phyloP scores from a whole-genome alignment of 805 yeast species.

The Myxozyma mucilagina region DNA sequence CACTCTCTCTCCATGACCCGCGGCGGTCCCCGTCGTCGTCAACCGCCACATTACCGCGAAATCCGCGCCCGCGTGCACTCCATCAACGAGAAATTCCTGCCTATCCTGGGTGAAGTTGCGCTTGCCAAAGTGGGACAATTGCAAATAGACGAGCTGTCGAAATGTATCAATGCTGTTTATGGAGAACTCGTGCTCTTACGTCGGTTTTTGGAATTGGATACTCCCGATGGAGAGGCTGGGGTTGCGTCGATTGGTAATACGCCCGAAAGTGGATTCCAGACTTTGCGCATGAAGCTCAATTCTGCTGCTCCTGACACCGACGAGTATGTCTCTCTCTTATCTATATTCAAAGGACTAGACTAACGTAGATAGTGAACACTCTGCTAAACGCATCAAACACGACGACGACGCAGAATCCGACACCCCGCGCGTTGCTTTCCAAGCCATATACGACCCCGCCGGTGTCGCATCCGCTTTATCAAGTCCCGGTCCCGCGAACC shows the following conservation, averaged over 20 bases:
- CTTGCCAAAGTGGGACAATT: conserved; percentile 30
- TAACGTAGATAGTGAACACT: neutral
- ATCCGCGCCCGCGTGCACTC: conserved; percentile 20
- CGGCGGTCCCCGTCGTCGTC: conserved; percentile 23
- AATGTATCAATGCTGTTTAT: conserved; percentile 15
- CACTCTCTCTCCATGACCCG: conserved; percentile 1
- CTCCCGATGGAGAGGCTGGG: conserved; percentile 11
- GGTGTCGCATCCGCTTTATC: neutral
- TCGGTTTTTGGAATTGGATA: conserved; percentile 21
- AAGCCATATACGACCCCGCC: neutral
- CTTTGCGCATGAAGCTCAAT: neutral
- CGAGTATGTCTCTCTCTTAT: neutral
- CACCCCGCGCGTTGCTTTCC: neutral
- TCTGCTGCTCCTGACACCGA: neutral
- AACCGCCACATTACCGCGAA: conserved; percentile 27
- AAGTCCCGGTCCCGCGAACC: conserved; percentile 1
- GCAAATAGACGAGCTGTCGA: conserved; percentile 13
- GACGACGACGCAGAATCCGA: conserved; percentile 5
- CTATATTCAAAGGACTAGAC: neutral
- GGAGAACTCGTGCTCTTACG: conserved; percentile 25
- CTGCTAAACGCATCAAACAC: conserved; percentile 5
- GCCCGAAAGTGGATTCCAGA: neutral
- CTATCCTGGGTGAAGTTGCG: conserved; percentile 30
- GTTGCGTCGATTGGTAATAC: neutral
- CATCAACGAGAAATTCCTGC: conserved; percentile 27